Evolutionary conservation across 768 basidiomycete species (phyloP), one percentile per base, ranked within the genome.

Genomic region (Ephemerocybe angulata): DNA sequence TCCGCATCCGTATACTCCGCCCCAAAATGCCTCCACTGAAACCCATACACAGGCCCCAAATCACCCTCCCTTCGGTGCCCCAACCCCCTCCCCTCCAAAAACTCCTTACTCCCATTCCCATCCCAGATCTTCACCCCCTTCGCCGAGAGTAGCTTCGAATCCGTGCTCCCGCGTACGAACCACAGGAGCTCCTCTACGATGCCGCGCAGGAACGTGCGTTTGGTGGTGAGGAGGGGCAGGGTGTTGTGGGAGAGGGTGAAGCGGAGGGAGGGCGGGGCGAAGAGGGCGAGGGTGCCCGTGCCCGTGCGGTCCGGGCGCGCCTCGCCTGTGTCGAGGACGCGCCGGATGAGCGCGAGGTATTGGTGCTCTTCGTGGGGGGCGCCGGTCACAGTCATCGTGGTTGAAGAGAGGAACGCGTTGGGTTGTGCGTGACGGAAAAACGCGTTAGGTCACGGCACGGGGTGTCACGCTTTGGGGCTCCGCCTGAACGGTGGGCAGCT

Each of bases 111-210:
- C 7, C 93, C 95, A 60, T 99, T 98, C 0, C 95, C 94, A 66
- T 98, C 94, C 97, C 97, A 99, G 62, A 99, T 98, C 68, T 90
- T 90, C 58, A 98, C 82, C 50, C 92, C 93, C 66, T 90, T 90
- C 28, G 80, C 76, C 1, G 85, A 83, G 37, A 99, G 79, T 0
- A 86, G 60, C 4, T 74, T 85, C 0, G 90, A 84, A 71, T 97
- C 93, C 0, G 95, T 98, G 7, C 77, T 79, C 1, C 96, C 95
- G 33, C 77, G 75, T 15, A 97, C 72, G 64, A 99, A 99, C 96
- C 96, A 99, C 6, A 98, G 76, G 1, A 99, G 83, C 62, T 98
- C 96, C 65, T 95, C 94, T 21, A 91, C 71, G 37, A 99, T 95
- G 0, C 93, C 96, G 27, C 90, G 86, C 24, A 90, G 72, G 66